Conservation (phyloP, 106 monocot genomes). For the Iris macrosiphon region DNA sequence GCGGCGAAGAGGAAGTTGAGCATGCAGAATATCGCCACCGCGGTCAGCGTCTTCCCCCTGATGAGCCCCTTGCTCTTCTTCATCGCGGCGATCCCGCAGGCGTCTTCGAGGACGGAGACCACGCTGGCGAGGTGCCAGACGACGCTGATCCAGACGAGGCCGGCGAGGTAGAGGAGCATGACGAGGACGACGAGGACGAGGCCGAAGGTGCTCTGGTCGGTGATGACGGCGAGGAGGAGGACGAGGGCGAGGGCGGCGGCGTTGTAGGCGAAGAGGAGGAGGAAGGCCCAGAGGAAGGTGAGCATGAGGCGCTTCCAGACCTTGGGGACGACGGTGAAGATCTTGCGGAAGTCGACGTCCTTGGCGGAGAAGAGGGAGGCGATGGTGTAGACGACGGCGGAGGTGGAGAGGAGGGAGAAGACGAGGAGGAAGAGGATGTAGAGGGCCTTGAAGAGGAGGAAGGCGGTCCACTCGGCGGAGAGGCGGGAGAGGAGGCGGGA, state of each 20-base stretch:
- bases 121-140: slow-evolving; percentile 73
- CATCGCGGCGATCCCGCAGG: slow-evolving; percentile 45
- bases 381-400: slow-evolving; percentile 59
- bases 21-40: slow-evolving; percentile 39
- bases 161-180: slow-evolving; percentile 27
- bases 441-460: slow-evolving; percentile 21
- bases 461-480: slow-evolving; percentile 16
- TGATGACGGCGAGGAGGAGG: slow-evolving; percentile 33
- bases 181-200: slow-evolving; percentile 9
- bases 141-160: slow-evolving; percentile 44
- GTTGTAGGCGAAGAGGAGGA: slow-evolving; percentile 44
- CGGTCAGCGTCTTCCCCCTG: slow-evolving; percentile 46
- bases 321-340: slow-evolving; percentile 53
- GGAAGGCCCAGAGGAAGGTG: slow-evolving; percentile 52
- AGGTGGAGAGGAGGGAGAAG: slow-evolving; percentile 25
- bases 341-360: slow-evolving; percentile 34
- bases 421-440: slow-evolving; percentile 15
- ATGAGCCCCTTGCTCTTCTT: slow-evolving; percentile 32
- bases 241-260: slow-evolving; percentile 22
- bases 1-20: slow-evolving; percentile 38
- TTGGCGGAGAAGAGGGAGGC: slow-evolving; percentile 72
- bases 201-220: too few relatives aligned
- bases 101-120: slow-evolving; percentile 59
- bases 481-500: slow-evolving; percentile 15
- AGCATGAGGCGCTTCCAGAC: slow-evolving; percentile 56